These are phyloP conservation scores for Aristolochia fimbriata DNA, from an alignment of 164 flowering plant genomes.

Conservation along the genomic window DNA sequence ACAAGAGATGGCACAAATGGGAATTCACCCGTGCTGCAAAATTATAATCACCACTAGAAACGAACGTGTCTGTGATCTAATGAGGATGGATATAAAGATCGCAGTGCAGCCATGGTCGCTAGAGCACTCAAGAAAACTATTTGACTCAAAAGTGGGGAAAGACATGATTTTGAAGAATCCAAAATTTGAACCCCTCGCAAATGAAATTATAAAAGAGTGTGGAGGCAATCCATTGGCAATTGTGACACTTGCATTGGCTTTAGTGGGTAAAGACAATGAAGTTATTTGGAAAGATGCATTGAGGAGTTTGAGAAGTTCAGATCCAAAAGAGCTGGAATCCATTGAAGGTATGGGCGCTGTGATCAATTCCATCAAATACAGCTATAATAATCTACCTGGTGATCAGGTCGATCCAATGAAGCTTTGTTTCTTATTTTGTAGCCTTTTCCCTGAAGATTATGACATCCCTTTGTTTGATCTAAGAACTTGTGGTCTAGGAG, in stretches of 20 bases:
- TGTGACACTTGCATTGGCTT: slow-evolving; percentile 13
- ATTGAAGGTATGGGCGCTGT: slow-evolving; percentile 1
- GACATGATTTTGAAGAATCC: neutral
- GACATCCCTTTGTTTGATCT: neutral
- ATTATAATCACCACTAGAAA: slow-evolving; percentile 14
- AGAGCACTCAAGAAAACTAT: slow-evolving; percentile 12
- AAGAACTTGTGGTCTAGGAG: slow-evolving; percentile 3
- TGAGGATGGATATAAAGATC: slow-evolving; percentile 4
- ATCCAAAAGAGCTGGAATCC: neutral
- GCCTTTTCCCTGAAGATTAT: slow-evolving; percentile 6
- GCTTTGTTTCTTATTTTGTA: slow-evolving; percentile 13
- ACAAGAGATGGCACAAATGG: slow-evolving; percentile 10
- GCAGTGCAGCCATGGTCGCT: neutral
- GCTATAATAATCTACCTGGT: too few relatives aligned
- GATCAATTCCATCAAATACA: too few relatives aligned
- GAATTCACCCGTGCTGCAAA: slow-evolving; percentile 16
- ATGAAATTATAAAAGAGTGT: slow-evolving; percentile 12
- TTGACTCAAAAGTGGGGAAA: slow-evolving; percentile 6
- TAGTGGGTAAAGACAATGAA: neutral
- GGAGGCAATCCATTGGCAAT: slow-evolving; percentile 18
- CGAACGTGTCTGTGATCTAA: slow-evolving; percentile 1
- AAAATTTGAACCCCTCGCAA: neutral
- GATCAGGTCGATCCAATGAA: slow-evolving; percentile 4
- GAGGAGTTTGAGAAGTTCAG: neutral
- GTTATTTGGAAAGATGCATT: slow-evolving; percentile 10